Conservation (phyloP, 352 stramenopile genomes). For the Phytophthora rubi region DNA sequence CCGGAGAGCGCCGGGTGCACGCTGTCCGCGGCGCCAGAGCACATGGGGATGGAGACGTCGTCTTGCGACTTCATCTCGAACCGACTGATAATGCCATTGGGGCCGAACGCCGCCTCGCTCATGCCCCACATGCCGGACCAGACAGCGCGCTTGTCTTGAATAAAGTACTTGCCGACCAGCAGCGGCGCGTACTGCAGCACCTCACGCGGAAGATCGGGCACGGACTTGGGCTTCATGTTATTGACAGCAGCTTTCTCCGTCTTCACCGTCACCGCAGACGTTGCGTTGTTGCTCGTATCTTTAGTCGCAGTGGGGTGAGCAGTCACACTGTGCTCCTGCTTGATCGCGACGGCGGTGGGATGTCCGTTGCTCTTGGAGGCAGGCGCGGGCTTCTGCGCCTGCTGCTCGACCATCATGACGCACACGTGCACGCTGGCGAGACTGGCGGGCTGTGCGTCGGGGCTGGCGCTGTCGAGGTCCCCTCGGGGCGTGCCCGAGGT, state of each 20-base stretch:
- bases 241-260: constrained; percentile 21
- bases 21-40: constrained; percentile 35
- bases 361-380: constrained; percentile 14
- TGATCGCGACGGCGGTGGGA: constrained; percentile 8
- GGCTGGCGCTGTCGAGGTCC: constrained; percentile 31
- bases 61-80: constrained; percentile 91
- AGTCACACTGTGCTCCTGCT: constrained; percentile 17
- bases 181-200: constrained; percentile 75
- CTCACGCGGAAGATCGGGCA: constrained; percentile 54
- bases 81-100: constrained; percentile 74
- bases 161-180: constrained; percentile 84
- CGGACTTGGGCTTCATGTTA: constrained; percentile 21
- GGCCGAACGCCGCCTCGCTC: constrained; percentile 79
- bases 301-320: background rate
- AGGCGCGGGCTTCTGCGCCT: constrained; percentile 36
- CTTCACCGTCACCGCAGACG: constrained; percentile 22
- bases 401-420: constrained; percentile 72
- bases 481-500: constrained; percentile 46
- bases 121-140: constrained; percentile 88
- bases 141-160: constrained; percentile 80
- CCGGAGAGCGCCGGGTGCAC: constrained; percentile 61
- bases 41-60: constrained; percentile 70
- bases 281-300: constrained; percentile 3
- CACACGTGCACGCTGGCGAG: constrained; percentile 59
- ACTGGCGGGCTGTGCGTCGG: constrained; percentile 6